Conservation (phyloP, 108 stramenopile genomes). For the Chaetoceros muelleri region DNA sequence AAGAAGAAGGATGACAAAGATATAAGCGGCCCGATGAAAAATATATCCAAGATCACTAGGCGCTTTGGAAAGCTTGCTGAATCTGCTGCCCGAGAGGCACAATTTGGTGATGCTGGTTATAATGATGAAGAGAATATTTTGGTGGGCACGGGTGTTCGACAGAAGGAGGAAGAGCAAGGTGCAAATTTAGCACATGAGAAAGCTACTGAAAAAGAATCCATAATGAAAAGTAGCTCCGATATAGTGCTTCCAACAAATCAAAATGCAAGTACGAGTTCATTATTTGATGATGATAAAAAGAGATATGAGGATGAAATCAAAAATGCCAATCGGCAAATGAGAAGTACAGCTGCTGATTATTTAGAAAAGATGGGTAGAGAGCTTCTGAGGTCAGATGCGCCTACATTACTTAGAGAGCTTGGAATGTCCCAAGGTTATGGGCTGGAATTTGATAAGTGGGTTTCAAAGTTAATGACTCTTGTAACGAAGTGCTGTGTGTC, state of each 20-base stretch:
- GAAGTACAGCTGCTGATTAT: slow-evolving; percentile 46
- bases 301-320: slow-evolving; percentile 9
- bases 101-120: not conserved
- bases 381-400: slow-evolving; percentile 57
- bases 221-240: not conserved
- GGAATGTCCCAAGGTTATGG: not conserved
- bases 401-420: slow-evolving; percentile 43
- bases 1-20: slow-evolving; percentile 1
- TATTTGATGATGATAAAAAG: slow-evolving; percentile 5
- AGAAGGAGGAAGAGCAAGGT: not conserved
- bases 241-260: slow-evolving; percentile 7
- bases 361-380: slow-evolving; percentile 57
- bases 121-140: not conserved
- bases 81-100: slow-evolving; percentile 2
- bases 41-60: not conserved
- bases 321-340: slow-evolving; percentile 35
- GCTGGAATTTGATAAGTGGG: slow-evolving; percentile 28
- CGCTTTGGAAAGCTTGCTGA: not conserved
- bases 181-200: not conserved
- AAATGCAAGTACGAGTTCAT: slow-evolving; percentile 16
- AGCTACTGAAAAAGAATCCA: not conserved
- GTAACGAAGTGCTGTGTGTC: slow-evolving; percentile 74
- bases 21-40: too few relatives aligned
- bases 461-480: slow-evolving; percentile 63
- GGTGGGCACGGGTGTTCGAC: not conserved